Evolutionary conservation across 805 yeast genomes (phyloP).

Genomic region (Yarrowia sp.): DNA sequence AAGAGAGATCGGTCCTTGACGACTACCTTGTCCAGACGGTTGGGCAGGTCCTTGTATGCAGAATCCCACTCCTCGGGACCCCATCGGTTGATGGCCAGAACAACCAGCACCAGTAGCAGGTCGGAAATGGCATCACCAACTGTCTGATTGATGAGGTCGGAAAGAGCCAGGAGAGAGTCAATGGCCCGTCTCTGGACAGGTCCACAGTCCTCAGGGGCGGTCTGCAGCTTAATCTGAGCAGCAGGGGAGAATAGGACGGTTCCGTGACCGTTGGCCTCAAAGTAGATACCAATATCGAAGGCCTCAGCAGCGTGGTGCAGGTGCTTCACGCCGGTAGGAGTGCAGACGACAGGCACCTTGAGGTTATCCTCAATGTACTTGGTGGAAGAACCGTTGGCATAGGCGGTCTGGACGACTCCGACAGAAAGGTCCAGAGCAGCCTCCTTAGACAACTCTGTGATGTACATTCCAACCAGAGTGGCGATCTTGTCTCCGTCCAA

Average conservation of each 20-base stretch:
- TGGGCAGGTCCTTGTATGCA: conserved; percentile 82
- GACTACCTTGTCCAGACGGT: conserved; percentile 70
- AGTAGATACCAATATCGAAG: conserved; percentile 88
- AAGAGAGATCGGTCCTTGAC: conserved; percentile 79
- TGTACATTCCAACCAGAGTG: conserved; percentile 70
- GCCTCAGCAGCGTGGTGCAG: conserved; percentile 85
- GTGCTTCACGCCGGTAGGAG: conserved; percentile 96
- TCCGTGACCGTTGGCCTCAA: conserved; percentile 99
- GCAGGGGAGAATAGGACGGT: conserved; percentile 76
- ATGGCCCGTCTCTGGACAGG: conserved; percentile 51
- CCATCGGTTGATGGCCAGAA: conserved; percentile 54
- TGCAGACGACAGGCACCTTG: conserved; percentile 74
- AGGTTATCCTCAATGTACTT: conserved; percentile 58
- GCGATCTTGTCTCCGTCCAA: conserved; percentile 95
- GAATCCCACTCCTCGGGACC: conserved; percentile 69
- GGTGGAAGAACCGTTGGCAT: conserved; percentile 93
- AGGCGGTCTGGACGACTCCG: conserved; percentile 96
- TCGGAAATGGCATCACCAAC: conserved; percentile 99
- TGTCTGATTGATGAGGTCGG: conserved; percentile 83
- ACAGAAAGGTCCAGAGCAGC: conserved; percentile 44
- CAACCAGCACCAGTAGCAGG: conserved; percentile 68
- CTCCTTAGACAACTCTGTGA: conserved; percentile 47
- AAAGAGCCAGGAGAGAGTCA: conserved; percentile 54
- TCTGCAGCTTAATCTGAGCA: conserved; percentile 42
- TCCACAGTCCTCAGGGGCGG: conserved; percentile 40